phyloP scores from a whole-genome alignment of 2,329 filamentous ascomycete genomes.

The Monilinia vaccinii-corymbosi region DNA sequence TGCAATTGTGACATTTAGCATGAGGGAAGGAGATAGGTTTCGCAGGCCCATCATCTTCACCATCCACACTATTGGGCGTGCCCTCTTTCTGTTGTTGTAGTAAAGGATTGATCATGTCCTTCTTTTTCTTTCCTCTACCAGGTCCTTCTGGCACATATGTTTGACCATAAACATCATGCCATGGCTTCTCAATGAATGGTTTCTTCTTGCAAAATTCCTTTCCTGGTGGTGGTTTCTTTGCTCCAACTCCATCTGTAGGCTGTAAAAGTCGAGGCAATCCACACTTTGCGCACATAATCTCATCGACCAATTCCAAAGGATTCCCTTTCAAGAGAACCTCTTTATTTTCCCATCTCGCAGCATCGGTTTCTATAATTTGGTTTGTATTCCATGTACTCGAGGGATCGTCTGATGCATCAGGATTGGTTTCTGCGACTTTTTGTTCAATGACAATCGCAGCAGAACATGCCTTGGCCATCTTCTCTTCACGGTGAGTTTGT shows the following conservation, averaged over 20 bases:
- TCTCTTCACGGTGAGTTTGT: constrained; percentile 69
- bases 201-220: constrained; percentile 71
- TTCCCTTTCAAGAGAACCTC: constrained; percentile 62
- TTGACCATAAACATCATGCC: constrained; percentile 75
- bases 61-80: constrained; percentile 39
- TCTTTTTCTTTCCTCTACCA: constrained; percentile 75
- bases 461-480: constrained; percentile 59
- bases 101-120: constrained; percentile 53
- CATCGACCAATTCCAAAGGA: constrained; percentile 59
- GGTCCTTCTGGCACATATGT: constrained; percentile 67
- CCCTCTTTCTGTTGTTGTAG: constrained; percentile 21
- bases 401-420: constrained; percentile 18
- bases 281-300: constrained; percentile 67
- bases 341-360: constrained; percentile 61
- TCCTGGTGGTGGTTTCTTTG: constrained; percentile 54
- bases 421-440: constrained; percentile 23
- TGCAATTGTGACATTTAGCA: constrained; percentile 59
- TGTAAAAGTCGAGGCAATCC: constrained; percentile 65
- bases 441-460: constrained; percentile 58
- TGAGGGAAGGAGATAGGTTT: constrained; percentile 57
- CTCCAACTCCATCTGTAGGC: constrained; percentile 61
- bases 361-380: constrained; percentile 52
- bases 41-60: constrained; percentile 38
- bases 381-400: constrained; percentile 39
- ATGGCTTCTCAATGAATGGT: constrained; percentile 66